Evolutionary conservation across 2,329 filamentous ascomycete genomes (phyloP).

Genomic region (Botrytis sinoallii): DNA sequence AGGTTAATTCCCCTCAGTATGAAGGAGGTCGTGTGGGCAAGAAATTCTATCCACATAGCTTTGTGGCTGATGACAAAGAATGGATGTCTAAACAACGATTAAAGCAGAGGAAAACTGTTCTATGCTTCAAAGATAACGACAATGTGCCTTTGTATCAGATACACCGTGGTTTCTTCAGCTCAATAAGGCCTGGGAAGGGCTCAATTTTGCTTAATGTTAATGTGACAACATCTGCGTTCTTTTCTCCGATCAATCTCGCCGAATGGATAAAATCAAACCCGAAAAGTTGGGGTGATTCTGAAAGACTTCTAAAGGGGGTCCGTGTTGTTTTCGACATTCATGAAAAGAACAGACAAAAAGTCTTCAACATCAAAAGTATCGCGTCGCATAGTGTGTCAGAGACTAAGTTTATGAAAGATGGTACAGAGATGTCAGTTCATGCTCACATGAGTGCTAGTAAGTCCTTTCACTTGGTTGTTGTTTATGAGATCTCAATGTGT

Average conservation of each 20-base stretch:
- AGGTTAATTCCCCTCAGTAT: not conserved
- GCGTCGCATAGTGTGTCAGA: not conserved
- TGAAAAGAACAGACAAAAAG: not conserved
- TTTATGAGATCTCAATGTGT: not conserved
- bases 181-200: conserved; percentile 19
- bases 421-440: not conserved
- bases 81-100: not conserved
- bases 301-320: not conserved
- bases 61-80: not conserved
- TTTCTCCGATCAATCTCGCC: not conserved
- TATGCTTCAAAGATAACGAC: not conserved
- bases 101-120: not conserved
- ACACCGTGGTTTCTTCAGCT: conserved; percentile 21
- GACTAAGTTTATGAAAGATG: not conserved
- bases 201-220: conserved; percentile 23
- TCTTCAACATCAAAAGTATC: not conserved
- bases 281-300: not conserved
- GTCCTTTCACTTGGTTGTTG: not conserved
- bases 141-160: not conserved
- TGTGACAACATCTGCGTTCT: conserved; percentile 7
- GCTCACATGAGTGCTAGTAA: not conserved
- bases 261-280: not conserved
- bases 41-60: conserved; percentile 18
- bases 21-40: conserved; percentile 19
- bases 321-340: not conserved